Base-by-base conservation (phyloP, 2,329 filamentous ascomycete genomes). In the Nothophaeocryptopus gaeumannii region DNA sequence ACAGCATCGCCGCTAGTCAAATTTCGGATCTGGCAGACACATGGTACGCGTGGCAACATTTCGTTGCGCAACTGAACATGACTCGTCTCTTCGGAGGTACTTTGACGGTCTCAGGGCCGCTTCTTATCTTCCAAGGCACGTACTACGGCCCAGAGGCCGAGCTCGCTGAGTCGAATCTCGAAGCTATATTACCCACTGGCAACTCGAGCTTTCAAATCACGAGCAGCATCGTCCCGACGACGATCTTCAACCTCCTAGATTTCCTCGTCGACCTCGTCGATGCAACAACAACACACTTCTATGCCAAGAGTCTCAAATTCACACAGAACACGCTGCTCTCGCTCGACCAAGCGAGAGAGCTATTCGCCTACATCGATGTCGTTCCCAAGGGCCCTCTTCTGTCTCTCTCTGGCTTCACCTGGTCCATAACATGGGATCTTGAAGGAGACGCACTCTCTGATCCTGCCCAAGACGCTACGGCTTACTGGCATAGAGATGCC, bases 11-110 rank as follows among this genome's bases (percentile, higher is more conserved):
- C 20, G 20, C 20, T 7, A 7, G 4, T 26, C 3, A 7, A 26
- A 26, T 26, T 4, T 26, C 20, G 7, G 20, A 26, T 7, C 20
- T 26, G 20, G 20, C 36, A 48, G 5, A 44, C 45, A 8, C 47
- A 35, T 11, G 50, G 49, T 29, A 50, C n/a, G 37, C 13, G 8
- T 57, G 54, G 54, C 54, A 54, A 32, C 30, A 13, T 5, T 38
- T 51, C 14, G 41, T 56, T 38, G 33, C 51, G 10, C 36, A 56
- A 29, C 49, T 41, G 29, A 45, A 54, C 37, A 29, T 53, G n/a
- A 42, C 53, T 11, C 39, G 39, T 13, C 33, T 42, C 32, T 50
- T 56, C 32, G 37, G 35, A 35, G 40, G 45, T 5, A 55, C 45
- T 9, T 41, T 47, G 39, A 51, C 45, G 20, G 39, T 52, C 47